These are phyloP conservation scores for Yarrowia sp. DNA, from an alignment of 805 yeast genomes.

Conservation along the genomic window DNA sequence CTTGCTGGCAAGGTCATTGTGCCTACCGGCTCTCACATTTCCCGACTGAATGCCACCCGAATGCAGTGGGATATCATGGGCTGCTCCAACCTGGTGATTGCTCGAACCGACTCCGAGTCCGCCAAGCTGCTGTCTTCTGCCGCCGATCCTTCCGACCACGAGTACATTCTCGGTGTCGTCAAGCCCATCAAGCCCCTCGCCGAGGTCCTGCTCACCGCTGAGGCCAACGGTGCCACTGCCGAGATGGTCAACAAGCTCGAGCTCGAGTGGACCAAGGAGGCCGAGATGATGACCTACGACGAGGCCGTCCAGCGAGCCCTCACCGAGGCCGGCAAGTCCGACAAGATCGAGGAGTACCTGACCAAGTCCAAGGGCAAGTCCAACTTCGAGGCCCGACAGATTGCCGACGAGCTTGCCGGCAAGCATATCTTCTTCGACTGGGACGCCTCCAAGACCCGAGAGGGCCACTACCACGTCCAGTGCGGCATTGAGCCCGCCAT, in stretches of 20 bases:
- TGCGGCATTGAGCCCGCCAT: conserved; percentile 62
- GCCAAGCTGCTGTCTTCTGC: conserved; percentile 59
- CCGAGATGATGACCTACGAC: conserved; percentile 56
- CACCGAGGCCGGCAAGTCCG: conserved; percentile 46
- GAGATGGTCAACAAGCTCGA: conserved; percentile 54
- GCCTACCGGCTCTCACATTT: conserved; percentile 63
- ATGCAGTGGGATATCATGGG: conserved; percentile 73
- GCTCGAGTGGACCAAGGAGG: conserved; percentile 56
- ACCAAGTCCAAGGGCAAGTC: conserved; percentile 48
- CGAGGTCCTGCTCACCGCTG: conserved; percentile 56
- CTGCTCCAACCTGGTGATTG: conserved; percentile 62
- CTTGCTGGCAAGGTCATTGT: conserved; percentile 67
- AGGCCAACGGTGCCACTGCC: conserved; percentile 51
- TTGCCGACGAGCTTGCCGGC: conserved; percentile 48
- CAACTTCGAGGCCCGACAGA: conserved; percentile 46
- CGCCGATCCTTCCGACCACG: conserved; percentile 65
- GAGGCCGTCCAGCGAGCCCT: conserved; percentile 57
- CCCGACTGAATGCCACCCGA: conserved; percentile 63
- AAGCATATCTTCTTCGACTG: conserved; percentile 57
- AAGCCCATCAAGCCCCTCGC: conserved; percentile 55
- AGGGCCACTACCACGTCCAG: conserved; percentile 61
- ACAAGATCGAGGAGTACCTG: conserved; percentile 48
- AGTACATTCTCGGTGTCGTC: conserved; percentile 59
- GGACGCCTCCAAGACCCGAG: conserved; percentile 66
- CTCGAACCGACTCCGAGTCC: conserved; percentile 66